A percentile compares a stretch with the other conserved stretches of the same genome.
Evolutionary conservation across 2,329 filamentous ascomycete species (phyloP).

Genomic region (Thermoascus crustaceus): DNA sequence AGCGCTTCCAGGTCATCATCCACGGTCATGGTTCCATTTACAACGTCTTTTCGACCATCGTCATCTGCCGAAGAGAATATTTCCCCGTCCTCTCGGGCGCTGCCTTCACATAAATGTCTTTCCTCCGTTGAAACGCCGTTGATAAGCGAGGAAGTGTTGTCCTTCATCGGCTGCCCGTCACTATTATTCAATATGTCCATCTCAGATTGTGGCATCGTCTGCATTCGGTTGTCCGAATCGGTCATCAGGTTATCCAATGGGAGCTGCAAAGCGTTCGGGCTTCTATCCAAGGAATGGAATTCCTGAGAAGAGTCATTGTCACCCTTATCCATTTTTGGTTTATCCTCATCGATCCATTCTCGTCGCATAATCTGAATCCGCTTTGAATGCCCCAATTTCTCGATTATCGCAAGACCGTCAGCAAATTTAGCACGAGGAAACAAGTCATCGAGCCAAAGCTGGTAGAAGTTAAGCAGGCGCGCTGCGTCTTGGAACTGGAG

Average conservation of each 20-base stretch:
- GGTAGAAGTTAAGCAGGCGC: slow-evolving; percentile 79
- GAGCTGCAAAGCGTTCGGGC: no score
- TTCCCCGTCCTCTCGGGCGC: not conserved
- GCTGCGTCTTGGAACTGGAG: slow-evolving; percentile 72
- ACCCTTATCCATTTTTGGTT: slow-evolving; percentile 17
- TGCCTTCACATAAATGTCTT: not conserved
- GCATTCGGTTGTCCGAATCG: no score
- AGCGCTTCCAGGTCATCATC: not conserved
- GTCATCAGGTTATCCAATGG: no score
- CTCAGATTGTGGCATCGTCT: no score
- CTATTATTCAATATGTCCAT: no score
- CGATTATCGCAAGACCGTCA: slow-evolving; percentile 81
- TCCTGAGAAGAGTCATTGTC: slow-evolving; percentile 4
- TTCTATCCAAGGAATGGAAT: no score
- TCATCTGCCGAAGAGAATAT: not conserved
- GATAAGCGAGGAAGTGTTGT: no score
- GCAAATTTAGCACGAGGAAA: slow-evolving; percentile 92
- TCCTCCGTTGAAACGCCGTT: no score
- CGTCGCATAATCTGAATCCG: slow-evolving; percentile 64
- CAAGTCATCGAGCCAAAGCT: slow-evolving; percentile 92
- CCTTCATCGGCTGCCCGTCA: no score
- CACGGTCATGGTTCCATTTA: not conserved
- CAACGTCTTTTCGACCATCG: not conserved
- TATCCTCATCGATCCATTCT: slow-evolving; percentile 73
- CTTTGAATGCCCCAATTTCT: slow-evolving; percentile 85